Evolutionary conservation across 441 rosid genomes (phyloP), one percentile per base, ranked within the genome.

Genomic region (Hypseocharis bilobata): DNA sequence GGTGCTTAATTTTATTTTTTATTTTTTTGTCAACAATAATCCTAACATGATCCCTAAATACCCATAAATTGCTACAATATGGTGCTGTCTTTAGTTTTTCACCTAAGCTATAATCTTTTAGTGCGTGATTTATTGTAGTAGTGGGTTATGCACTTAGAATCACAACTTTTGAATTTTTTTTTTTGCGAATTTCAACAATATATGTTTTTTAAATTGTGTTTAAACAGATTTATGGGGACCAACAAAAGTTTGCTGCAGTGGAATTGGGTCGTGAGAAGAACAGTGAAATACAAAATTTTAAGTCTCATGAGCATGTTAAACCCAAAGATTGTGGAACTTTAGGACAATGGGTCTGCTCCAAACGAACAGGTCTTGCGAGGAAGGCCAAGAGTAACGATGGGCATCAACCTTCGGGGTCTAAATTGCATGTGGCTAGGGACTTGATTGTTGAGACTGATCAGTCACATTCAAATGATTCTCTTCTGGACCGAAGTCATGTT

Each of bases 311-410:
- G 70, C 84, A 65, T 62, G 64, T 58, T 56, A 71, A 66, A 57
- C 27, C 73, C 6, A 56, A 71, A 76, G 75, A 79, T 67, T 73
- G 76, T 70, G 83, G 82, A 65, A 77, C 76, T 51, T 73, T 81
- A 54, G 74, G 79, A 64, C 81, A 79, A 60, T 78, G 96, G 86
- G 76, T 74, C 58, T 72, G 81, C 76, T 78, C 85, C 6, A 85
- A 88, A 75, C 81, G 80, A 74, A 70, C 77, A 27, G 73, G 79
- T 71, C 62, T 74, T 29, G 59, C 80, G 3, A 87, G 84, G 83
- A 87, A 81, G 82, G 56, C 72, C 14, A 65, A 64, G 27, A 72
- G 69, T 70, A 80, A 73, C 70, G 88, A 63, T 61, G 74, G 60
- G 8, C 57, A 68, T 66, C 77, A 80, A 51, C 73, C 83, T 55